phyloP scores from a whole-genome alignment of 2,329 filamentous ascomycete species.

The Fusarium sp. region DNA sequence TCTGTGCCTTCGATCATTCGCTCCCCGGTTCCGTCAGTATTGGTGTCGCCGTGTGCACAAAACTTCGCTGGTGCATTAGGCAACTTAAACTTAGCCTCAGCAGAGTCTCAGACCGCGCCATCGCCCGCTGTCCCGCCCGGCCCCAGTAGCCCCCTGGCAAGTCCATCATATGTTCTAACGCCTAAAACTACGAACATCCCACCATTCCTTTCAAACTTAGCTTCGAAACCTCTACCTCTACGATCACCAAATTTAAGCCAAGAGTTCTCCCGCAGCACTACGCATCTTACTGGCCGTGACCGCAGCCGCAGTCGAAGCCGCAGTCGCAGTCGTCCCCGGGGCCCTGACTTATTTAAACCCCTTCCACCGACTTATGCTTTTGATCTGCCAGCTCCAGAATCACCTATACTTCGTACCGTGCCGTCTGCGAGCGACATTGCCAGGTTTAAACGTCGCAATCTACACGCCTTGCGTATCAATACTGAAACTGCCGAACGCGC shows the following conservation, averaged over 20 bases:
- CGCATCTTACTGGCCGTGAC: conserved; percentile 17
- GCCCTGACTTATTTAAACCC: conserved; percentile 1
- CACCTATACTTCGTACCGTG: conserved; percentile 22
- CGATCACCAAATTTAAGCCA: conserved; percentile 16
- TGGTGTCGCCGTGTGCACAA: conserved; percentile 30
- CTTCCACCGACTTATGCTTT: conserved; percentile 5
- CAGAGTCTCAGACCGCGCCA: conserved; percentile 23
- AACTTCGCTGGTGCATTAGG: conserved; percentile 20
- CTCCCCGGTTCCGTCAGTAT: conserved; percentile 15
- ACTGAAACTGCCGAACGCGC: conserved; percentile 25
- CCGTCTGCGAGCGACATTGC: conserved; percentile 36
- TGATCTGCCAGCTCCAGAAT: conserved; percentile 18
- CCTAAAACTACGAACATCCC: conserved; percentile 44
- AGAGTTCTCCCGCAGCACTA: conserved; percentile 21
- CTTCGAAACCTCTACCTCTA: conserved; percentile 18
- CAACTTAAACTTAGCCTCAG: conserved; percentile 34
- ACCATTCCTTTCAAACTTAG: conserved; percentile 21
- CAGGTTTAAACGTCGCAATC: conserved; percentile 37
- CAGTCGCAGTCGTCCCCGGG: conserved; percentile 27
- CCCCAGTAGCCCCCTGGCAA: conserved; percentile 31
- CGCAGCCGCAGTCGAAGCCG: conserved; percentile 27
- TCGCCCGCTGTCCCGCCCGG: conserved; percentile 38
- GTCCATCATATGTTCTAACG: conserved; percentile 41
- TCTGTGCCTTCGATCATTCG: conserved; percentile 17
- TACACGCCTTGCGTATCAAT: conserved; percentile 34